Evolutionary conservation across 2,329 filamentous ascomycete genomes (phyloP), one percentile per base, ranked within the genome.

Genomic region (Hypoxylon sp.): DNA sequence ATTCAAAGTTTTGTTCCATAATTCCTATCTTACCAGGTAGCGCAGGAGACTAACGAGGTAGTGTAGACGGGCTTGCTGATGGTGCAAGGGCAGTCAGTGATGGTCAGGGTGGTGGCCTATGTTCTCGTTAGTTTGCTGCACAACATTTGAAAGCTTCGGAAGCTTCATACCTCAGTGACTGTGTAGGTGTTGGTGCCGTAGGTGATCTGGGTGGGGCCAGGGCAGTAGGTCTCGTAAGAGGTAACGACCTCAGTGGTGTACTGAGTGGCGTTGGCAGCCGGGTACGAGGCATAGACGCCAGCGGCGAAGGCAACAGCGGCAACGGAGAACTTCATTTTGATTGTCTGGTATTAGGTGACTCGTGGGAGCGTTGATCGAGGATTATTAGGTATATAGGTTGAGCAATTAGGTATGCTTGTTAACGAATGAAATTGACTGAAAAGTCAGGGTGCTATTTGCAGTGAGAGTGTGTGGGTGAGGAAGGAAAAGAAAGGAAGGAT

Each of bases 1-100:
- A 22, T 32, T 59, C 14, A 48, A 11, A 20, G 36, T 36, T 36
- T 61, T 57, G 9, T 11, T 46, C 52, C 2, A 20, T 45, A 32
- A 9, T 4, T 24, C 28, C 33, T 38, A 26, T 62, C 73, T 73
- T 74, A 75, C 72, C 75, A 76, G 53, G 72, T 73, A 50, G 61
- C 50, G 71, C 74, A 77, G 66, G 80, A 72, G 46, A 87, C 84
- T 46, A 80, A 78, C 67, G 82, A 81, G 76, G 81, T 80, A 78
- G 80, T 83, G 76, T 80, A 79, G 72, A 88, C 80, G 57, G 87
- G 85, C 81, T 84, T 85, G 81, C 82, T 84, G 80, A 88, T 75
- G 76, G 87, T 92, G 88, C 88, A 91, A 73, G 89, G 86, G 85
- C 89, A 91, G 84, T 90, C 83, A 73, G 87, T 87, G 84, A 91